Evolutionary conservation across 139 green algal genomes (phyloP), one percentile per base, ranked within the genome.

Genomic region (Closterium sp.): DNA sequence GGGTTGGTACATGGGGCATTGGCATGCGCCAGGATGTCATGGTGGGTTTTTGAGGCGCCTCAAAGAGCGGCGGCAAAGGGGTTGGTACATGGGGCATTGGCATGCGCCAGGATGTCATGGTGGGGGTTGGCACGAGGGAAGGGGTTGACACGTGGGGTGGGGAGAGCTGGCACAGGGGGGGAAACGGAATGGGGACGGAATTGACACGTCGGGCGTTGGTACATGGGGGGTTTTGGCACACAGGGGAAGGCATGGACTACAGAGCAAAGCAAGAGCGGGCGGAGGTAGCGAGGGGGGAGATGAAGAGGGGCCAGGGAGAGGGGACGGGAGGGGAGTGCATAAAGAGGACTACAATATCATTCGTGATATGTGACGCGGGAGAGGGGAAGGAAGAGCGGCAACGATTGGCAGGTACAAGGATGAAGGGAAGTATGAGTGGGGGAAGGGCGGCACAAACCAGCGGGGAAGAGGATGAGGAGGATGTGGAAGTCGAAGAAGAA

Each of bases 401-500:
- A n/a, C n/a, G n/a, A n/a, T n/a, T n/a, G n/a, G n/a, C n/a, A n/a
- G n/a, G n/a, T n/a, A n/a, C n/a, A 19, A 6, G 38, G 87, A 17
- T 0, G 87, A 84, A 62, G 87, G 29, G 28, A 21, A 84, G 34
- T 1, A 3, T 0, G 84, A 29, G 19, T 21, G 28, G 27, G 22
- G 32, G 4, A 6, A 79, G 28, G 4, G 22, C 27, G 89, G 31
- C 1, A 42, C n/a, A 89, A 0, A 90, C 86, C 92, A 38, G 93
- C 90, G 24, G 91, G 93, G 32, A 94, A 94, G 90, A 95, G 91
- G 22, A 95, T 28, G 2, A 96, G 93, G 17, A 97, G 91, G 31
- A 95, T 24, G 92, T 97, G 95, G 89, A 96, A 92, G 92, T 97
- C 95, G 88, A 97, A 97, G 34, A 96, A 93, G 94, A 96, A 97